Evolutionary conservation across 805 yeast species (phyloP), one percentile per base, ranked within the genome.

Genomic region (Pichia manshurica): DNA sequence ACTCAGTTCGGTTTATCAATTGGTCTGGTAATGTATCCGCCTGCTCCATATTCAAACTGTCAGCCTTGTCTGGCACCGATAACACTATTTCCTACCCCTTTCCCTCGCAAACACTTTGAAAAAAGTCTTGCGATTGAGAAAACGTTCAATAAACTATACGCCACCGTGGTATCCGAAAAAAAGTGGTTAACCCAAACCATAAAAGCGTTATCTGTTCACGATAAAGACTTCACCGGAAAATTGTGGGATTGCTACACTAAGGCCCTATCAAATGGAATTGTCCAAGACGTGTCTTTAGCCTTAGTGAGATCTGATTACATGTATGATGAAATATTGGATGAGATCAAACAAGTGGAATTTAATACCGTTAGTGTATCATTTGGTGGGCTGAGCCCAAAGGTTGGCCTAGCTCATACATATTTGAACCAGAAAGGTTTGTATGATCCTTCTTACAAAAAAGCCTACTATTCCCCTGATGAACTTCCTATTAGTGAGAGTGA

Each of bases 281-380:
- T 66, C 2, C 96, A 86, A 61, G 78, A 81, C 1, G 70, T 87
- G 33, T 77, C 89, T 0, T 71, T 90, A 39, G 98, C 97, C 0
- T 65, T 93, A 9, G 90, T 89, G 64, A 77, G 99, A 63, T 84
- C 95, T 0, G 99, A 93, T 61, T 93, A 91, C 59, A 80, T 93
- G 81, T 68, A 81, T 32, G 82, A 83, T 32, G 59, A 63, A 23
- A 60, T 64, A 48, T 62, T 75, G n/a, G 72, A 74, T 36, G 63
- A 65, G 23, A 84, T 91, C 58, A 90, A 91, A 61, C 99, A 93
- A 65, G 93, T 93, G 44, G 99, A 93, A 64, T 91, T 91, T 70
- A 93, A 93, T 66, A 90, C 99, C 1, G 87, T 93, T 3, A 85
- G 96, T 58, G 96, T 91, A 3, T 90, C 97, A 1, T 93, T 93